phyloP scores from a whole-genome alignment of 352 stramenopile species.

The Phytophthora rubi region DNA sequence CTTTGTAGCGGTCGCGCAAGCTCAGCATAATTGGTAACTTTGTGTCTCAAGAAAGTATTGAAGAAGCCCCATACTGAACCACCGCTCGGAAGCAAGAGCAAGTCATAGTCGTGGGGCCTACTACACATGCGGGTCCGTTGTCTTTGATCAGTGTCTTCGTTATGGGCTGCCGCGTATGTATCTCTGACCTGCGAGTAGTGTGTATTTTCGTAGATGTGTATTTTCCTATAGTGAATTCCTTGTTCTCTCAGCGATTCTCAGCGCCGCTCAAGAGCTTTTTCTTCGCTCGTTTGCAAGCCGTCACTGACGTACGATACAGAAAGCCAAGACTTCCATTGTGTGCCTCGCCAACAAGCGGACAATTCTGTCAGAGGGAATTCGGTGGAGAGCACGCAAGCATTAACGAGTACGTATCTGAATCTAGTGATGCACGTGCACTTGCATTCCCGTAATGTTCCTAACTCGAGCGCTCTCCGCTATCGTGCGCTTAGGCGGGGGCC shows the following conservation, averaged over 20 bases:
- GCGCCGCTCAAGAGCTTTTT: too few relatives aligned
- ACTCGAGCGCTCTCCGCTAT: not conserved
- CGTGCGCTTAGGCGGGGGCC: constrained; percentile 13
- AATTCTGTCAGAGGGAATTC: not conserved
- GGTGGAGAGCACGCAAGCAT: not conserved
- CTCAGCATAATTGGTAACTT: constrained; percentile 31
- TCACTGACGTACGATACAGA: not conserved
- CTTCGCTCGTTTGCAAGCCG: too few relatives aligned
- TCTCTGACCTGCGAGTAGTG: too few relatives aligned
- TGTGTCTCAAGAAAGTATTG: not conserved
- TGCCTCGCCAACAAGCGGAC: not conserved
- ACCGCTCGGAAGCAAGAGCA: constrained; percentile 4
- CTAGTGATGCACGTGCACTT: not conserved
- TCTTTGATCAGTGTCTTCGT: too few relatives aligned
- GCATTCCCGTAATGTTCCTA: not conserved
- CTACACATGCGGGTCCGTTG: not conserved
- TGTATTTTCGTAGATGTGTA: too few relatives aligned
- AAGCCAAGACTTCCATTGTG: not conserved
- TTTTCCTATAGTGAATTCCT: too few relatives aligned
- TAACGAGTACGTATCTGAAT: not conserved
- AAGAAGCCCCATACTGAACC: not conserved
- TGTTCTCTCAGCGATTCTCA: too few relatives aligned
- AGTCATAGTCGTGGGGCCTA: not conserved
- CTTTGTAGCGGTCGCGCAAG: constrained; percentile 23
- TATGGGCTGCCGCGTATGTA: too few relatives aligned